Evolutionary conservation across 768 basidiomycete species (phyloP), one percentile per base, ranked within the genome.

Genomic region (Leucosporidium scottii): DNA sequence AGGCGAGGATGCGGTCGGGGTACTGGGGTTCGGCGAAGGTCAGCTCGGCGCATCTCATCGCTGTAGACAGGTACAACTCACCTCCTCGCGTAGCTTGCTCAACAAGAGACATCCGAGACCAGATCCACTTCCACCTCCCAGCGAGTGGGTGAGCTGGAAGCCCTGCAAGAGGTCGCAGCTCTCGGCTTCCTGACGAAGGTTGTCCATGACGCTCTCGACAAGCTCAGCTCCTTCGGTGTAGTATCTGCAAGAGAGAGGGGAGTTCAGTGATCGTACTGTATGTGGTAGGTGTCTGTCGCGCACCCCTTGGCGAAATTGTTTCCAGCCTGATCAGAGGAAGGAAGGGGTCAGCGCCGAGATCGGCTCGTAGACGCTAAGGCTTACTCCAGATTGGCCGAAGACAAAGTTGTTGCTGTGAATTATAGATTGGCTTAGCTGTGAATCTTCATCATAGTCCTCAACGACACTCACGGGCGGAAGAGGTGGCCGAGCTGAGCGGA

Each of bases 251-350:
- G 44, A 47, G 17, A 47, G 58, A n/a, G n/a, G n/a, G n/a, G n/a
- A n/a, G n/a, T n/a, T n/a, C n/a, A n/a, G n/a, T n/a, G n/a, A n/a
- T n/a, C n/a, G n/a, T n/a, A n/a, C n/a, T n/a, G n/a, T n/a, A n/a
- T n/a, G n/a, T n/a, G n/a, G n/a, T 30, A 36, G 15, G 67, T n/a
- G 49, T n/a, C 4, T 61, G 62, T 79, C 87, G 79, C 74, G 90
- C 89, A 90, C 83, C 90, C 91, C 80, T 96, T 96, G 23, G 91
- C 93, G 90, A 91, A 97, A 70, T 93, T 94, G 75, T 97, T 96
- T 21, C 92, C 93, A 1, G 92, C 86, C 59, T 85, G 83, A 34
- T 34, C 65, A 81, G 80, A 54, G 83, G 78, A 9, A 85, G 83
- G 48, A 84, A 83, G 57, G 93, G 77, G 76, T 84, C 9, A 49